A percentile compares a stretch with the other conserved stretches of the same genome.
phyloP scores from a whole-genome alignment of 352 stramenopile genomes.

The Globisporangium abappressorium region DNA sequence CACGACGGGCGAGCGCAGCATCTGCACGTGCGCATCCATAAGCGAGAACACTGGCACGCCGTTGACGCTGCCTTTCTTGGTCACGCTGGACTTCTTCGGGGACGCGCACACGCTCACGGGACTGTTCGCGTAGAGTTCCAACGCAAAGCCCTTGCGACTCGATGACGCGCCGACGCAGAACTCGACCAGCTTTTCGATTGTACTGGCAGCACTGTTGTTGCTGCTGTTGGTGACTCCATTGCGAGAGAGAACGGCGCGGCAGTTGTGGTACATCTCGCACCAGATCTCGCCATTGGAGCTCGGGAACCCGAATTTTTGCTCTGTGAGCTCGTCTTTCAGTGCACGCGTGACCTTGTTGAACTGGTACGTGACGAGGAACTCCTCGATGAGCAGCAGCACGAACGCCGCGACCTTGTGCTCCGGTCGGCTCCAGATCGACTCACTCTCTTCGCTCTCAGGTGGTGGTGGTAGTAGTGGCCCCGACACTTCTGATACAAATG shows the following conservation, averaged over 20 bases:
- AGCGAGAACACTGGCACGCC: constrained; percentile 29
- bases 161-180: constrained; percentile 34
- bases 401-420: constrained; percentile 28
- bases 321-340: constrained; percentile 42
- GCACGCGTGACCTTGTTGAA: constrained; percentile 28
- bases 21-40: constrained; percentile 43
- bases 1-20: constrained; percentile 47
- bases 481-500: background rate
- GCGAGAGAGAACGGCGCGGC: constrained; percentile 30
- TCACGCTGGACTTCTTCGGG: constrained; percentile 32
- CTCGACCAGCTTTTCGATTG: constrained; percentile 50
- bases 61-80: constrained; percentile 28
- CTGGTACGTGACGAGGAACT: constrained; percentile 48
- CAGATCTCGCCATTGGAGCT: constrained; percentile 32
- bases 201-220: constrained; percentile 13
- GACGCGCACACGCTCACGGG: constrained; percentile 41
- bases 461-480: background rate
- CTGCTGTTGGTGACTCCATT: constrained; percentile 9
- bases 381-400: constrained; percentile 50
- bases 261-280: constrained; percentile 59
- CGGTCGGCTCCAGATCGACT: constrained; percentile 6
- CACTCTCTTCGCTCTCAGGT: background rate
- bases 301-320: constrained; percentile 22
- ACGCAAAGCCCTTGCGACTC: constrained; percentile 26
- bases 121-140: constrained; percentile 24